Percentiles rank a stretch among this genome's conserved stretches.
phyloP scores from a whole-genome alignment of 2,329 filamentous ascomycete genomes.

The Ramichloridium luteum region DNA sequence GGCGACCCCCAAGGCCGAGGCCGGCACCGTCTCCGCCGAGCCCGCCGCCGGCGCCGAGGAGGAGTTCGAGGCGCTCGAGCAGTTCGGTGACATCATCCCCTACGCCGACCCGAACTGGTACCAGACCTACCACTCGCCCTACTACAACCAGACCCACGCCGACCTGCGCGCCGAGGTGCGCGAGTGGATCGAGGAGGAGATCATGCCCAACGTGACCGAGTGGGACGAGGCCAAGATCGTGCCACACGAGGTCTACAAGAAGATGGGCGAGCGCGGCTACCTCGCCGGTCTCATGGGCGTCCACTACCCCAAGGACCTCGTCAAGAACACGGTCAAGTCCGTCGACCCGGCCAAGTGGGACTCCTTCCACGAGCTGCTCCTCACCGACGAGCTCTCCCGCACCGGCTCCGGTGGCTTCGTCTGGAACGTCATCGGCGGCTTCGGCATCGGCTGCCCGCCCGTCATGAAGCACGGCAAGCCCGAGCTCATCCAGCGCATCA shows the following conservation, averaged over 20 bases:
- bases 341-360: conserved; percentile 89
- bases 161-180: conserved; percentile 83
- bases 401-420: conserved; percentile 83
- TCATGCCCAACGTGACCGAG: conserved; percentile 84
- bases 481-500: conserved; percentile 69
- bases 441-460: conserved; percentile 85
- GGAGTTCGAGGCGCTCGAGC: conserved; percentile 62
- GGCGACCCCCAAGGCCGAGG: conserved; percentile 47
- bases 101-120: conserved; percentile 82
- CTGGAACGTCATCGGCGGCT: conserved; percentile 95
- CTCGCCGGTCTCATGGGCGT: conserved; percentile 82
- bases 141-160: conserved; percentile 89
- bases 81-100: conserved; percentile 75
- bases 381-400: conserved; percentile 90
- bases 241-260: conserved; percentile 80
- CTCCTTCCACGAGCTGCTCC: conserved; percentile 90
- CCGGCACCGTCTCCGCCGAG: conserved; percentile 37
- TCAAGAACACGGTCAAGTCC: conserved; percentile 57
- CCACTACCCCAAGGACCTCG: conserved; percentile 66
- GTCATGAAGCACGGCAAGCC: conserved; percentile 86
- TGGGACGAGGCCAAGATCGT: conserved; percentile 95
- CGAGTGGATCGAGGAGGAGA: conserved; percentile 77
- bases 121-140: conserved; percentile 69
- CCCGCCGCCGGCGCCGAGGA: conserved; percentile 34
- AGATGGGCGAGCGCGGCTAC: conserved; percentile 88